These are phyloP conservation scores for Barnettozyma californica DNA, from an alignment of 805 yeast genomes.

Conservation along the genomic window DNA sequence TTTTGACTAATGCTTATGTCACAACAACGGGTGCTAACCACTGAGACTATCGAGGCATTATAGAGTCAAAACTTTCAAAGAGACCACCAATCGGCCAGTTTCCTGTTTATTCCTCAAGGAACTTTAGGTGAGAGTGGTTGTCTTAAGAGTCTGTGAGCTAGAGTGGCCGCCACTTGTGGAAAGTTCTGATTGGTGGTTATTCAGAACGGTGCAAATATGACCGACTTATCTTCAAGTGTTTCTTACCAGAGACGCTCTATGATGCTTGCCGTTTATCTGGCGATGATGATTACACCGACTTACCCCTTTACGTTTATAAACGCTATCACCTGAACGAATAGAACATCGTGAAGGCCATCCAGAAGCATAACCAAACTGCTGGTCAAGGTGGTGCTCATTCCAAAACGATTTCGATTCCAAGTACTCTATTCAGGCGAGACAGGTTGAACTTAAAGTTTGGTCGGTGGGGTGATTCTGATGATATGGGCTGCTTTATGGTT, in stretches of 20 bases:
- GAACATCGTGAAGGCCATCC: neutral
- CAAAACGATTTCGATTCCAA: neutral
- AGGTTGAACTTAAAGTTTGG: neutral
- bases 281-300: neutral
- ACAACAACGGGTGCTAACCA: neutral
- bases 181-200: neutral
- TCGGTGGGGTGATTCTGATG: neutral
- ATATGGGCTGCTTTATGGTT: conserved; percentile 1
- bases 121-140: neutral
- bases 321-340: neutral
- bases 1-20: neutral
- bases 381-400: neutral
- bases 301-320: neutral
- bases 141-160: too few species aligned
- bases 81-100: neutral
- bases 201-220: neutral
- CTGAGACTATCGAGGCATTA: neutral
- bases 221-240: neutral
- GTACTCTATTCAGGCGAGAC: neutral
- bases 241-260: neutral
- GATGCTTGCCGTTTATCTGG: neutral
- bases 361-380: neutral
- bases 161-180: neutral
- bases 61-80: neutral
- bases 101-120: neutral